Evolutionary conservation across 805 yeast species (phyloP).

Genomic region (Metschnikowia anglica): DNA sequence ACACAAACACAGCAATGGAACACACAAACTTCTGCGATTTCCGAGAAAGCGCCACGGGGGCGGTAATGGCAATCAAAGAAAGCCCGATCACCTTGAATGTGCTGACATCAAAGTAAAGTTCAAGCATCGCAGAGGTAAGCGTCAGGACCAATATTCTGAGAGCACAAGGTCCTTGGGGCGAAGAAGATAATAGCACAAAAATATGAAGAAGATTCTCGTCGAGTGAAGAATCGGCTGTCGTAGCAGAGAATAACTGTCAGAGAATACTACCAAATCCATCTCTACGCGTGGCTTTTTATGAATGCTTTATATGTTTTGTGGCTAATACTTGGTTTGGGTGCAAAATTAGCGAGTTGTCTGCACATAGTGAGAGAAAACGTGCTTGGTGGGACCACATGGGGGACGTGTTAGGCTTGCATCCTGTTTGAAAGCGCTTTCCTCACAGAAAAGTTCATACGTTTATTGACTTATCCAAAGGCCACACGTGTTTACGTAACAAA

Average conservation of each 20-base stretch:
- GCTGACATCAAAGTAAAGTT: background rate
- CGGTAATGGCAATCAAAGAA: conserved; percentile 5
- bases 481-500: conserved; percentile 5
- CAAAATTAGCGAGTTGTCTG: conserved; percentile 3
- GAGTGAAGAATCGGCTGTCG: background rate
- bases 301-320: background rate
- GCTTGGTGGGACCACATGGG: conserved; percentile 7
- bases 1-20: conserved; percentile 34
- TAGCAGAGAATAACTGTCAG: background rate
- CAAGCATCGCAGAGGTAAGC: background rate
- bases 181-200: conserved; percentile 1
- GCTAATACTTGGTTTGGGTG: conserved; percentile 3
- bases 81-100: conserved; percentile 4
- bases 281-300: background rate
- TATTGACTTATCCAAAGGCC: background rate
- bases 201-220: background rate
- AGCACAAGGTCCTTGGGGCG: conserved; percentile 5
- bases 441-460: background rate
- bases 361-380: conserved; percentile 3
- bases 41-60: conserved; percentile 5
- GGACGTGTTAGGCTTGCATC: background rate
- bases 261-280: background rate
- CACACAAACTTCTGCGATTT: conserved; percentile 15
- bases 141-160: background rate
- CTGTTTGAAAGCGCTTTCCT: background rate